Base-by-base conservation (phyloP, 768 basidiomycete genomes). In the Amanita phalloides region DNA sequence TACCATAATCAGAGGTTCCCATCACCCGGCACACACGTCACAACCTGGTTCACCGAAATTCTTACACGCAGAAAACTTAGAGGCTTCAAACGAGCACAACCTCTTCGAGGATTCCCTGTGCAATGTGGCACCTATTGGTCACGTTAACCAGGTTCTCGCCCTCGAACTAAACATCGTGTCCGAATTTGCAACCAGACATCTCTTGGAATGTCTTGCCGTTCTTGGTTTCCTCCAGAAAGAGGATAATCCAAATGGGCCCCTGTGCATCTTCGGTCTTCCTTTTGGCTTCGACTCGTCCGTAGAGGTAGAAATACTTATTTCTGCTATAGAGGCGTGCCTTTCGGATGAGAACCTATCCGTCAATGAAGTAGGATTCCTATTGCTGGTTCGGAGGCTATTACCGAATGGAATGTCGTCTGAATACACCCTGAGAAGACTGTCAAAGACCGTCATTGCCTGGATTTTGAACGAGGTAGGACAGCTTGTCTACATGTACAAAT, bases 331-430 rank as follows among this genome's bases (percentile, higher is more conserved):
- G 61, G 76, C 77, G 4, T 84, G 81, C 57, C 68, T 92, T 21
- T 68, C 71, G 4, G 85, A 89, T 58, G 61, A 88, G 23, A 81
- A 90, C 62, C 67, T 92, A 26, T 77, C 82, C 3, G 71, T 82
- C 25, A 87, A 89, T 58, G 90, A 92, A 64, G 69, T 75, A 35
- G 89, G 83, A 1, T 75, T 91, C 51, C 63, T 88, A 6, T 67
- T 90, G 13, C 68, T 92, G n/a, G 68, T 71, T 4, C 74, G 80
- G 50, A 74, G 81, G 58, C 78, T 87, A 55, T 89, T 82, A 82
- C 88, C 89, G 0, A 84, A 78, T 55, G 76, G 81, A 13, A 71
- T 89, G 63, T 73, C 79, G 38, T 84, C 89, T 11, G 79, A 82
- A 33, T 88, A 89, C 62, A 82, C 80, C 1, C 62, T 84, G 45